phyloP scores from a whole-genome alignment of 2,329 filamentous ascomycete species.

The Epichloe gansuensis region DNA sequence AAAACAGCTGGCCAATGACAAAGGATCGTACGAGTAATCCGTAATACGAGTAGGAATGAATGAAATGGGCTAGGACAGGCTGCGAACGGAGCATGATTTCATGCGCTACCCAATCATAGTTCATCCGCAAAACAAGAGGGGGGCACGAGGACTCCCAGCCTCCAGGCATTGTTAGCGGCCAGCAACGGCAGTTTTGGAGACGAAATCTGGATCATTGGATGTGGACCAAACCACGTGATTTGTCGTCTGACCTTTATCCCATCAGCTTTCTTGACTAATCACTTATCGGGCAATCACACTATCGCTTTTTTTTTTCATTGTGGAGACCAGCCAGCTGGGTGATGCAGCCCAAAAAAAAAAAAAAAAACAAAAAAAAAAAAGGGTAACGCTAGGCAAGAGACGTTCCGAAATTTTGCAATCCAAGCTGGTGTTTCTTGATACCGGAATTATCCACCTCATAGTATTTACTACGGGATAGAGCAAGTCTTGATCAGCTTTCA shows the following conservation, averaged over 20 bases:
- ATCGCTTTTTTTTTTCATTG: constrained; percentile 1
- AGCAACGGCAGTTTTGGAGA: not conserved
- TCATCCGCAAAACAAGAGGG: constrained; percentile 1
- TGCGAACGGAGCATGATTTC: not conserved
- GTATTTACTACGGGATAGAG: not conserved
- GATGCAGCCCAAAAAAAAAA: constrained; percentile 17
- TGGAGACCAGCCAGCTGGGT: constrained; percentile 6
- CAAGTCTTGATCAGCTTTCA: not conserved
- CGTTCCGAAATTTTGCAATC: constrained; percentile 22
- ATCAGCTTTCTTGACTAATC: not conserved
- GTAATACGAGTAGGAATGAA: not conserved
- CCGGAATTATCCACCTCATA: not conserved
- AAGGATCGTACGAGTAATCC: not conserved
- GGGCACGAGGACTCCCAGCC: not conserved
- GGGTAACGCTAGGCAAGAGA: constrained; percentile 16
- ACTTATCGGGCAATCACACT: not conserved
- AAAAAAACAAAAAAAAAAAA: constrained; percentile 17
- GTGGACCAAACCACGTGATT: not conserved
- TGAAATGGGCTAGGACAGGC: not conserved
- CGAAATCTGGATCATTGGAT: not conserved
- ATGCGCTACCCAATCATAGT: not conserved
- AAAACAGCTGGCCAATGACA: not conserved
- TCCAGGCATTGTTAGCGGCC: not conserved
- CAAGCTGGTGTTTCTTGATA: constrained; percentile 5
- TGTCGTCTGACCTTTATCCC: not conserved